Percentiles rank a stretch among this genome's conserved stretches.
These are phyloP conservation scores for Coemansia sp. DNA, from an alignment of 192 early-diverging fungal genomes.

Conservation along the genomic window DNA sequence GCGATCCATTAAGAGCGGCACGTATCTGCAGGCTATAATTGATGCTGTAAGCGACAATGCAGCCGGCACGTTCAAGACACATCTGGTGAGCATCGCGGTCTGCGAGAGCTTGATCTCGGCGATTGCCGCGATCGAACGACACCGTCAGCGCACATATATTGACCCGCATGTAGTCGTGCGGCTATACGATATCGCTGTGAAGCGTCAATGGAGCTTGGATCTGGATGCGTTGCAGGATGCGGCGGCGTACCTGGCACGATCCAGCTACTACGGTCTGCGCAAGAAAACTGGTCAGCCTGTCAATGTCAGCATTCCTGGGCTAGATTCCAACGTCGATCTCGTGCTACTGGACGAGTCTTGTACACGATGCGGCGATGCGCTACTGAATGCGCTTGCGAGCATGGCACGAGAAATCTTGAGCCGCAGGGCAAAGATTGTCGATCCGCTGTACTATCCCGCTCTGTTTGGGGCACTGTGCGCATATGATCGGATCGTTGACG, in stretches of 20 bases:
- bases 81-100: constrained; percentile 16
- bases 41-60: constrained; percentile 1
- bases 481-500: constrained; percentile 13
- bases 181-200: constrained; percentile 11
- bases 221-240: constrained; percentile 4
- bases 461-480: constrained; percentile 19
- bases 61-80: constrained; percentile 4
- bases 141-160: background rate
- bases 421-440: background rate
- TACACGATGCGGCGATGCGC: background rate
- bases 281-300: background rate
- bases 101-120: constrained; percentile 29
- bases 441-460: background rate
- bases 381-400: constrained; percentile 8
- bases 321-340: background rate
- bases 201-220: constrained; percentile 19
- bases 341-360: background rate
- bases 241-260: constrained; percentile 22
- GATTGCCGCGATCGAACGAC: constrained; percentile 9
- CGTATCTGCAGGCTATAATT: constrained; percentile 20
- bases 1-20: constrained; percentile 14
- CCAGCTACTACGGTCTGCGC: constrained; percentile 4
- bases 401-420: constrained; percentile 3
- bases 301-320: background rate
- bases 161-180: constrained; percentile 8